These are phyloP conservation scores for Penicillium pancosmium DNA, from an alignment of 495 filamentous ascomycete genomes.

Conservation along the genomic window DNA sequence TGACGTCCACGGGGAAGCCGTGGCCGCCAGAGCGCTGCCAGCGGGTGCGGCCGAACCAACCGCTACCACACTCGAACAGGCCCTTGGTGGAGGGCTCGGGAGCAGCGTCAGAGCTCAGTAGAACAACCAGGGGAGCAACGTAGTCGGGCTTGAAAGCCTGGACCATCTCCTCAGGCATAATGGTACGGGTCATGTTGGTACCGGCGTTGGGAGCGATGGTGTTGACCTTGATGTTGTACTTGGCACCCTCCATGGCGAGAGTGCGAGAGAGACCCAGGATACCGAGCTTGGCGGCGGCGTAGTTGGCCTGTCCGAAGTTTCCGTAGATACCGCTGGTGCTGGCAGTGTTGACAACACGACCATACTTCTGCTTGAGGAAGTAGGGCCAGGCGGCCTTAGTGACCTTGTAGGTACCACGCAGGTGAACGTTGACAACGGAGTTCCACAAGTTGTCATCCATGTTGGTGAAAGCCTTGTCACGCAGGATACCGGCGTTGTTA, in stretches of 20 bases:
- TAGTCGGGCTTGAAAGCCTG: constrained; percentile 99
- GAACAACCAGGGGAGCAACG: constrained; percentile 88
- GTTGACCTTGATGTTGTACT: constrained; percentile 99
- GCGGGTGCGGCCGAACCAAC: constrained; percentile 88
- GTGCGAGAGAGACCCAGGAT: constrained; percentile 95
- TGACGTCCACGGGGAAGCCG: constrained; percentile 88
- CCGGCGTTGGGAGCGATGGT: constrained; percentile 98
- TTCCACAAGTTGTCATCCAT: constrained; percentile 97
- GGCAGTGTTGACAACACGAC: constrained; percentile 93
- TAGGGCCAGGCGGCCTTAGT: constrained; percentile 98
- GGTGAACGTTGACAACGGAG: constrained; percentile 87
- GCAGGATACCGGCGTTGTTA: constrained; percentile 97
- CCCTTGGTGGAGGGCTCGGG: constrained; percentile 83
- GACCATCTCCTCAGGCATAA: constrained; percentile 97
- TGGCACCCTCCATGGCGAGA: constrained; percentile 88
- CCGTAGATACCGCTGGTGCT: constrained; percentile 98
- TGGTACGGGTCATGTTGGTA: constrained; percentile 91
- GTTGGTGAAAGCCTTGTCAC: constrained; percentile 97
- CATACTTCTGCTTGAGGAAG: constrained; percentile 98
- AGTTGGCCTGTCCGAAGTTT: constrained; percentile 99
- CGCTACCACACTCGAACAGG: constrained; percentile 95
- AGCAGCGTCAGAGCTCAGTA: constrained; percentile 85
- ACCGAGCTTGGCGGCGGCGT: constrained; percentile 91
- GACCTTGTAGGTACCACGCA: constrained; percentile 94
- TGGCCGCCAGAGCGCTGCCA: constrained; percentile 94